Evolutionary conservation across 805 yeast genomes (phyloP).

Genomic region (Debaryomyces tyrocola): DNA sequence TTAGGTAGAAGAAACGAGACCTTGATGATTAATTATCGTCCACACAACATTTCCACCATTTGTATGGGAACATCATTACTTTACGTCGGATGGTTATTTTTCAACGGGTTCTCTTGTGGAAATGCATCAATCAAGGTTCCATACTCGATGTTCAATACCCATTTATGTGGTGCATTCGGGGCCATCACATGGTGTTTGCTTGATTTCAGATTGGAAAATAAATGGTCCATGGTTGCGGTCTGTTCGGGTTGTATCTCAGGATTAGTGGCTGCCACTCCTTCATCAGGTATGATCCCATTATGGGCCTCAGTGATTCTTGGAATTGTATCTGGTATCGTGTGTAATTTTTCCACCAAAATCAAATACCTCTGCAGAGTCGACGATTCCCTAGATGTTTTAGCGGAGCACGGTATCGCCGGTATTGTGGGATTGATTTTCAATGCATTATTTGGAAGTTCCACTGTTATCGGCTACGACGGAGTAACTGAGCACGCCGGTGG

Average conservation of each 20-base stretch:
- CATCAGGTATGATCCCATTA: slow-evolving; percentile 85
- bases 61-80: slow-evolving; percentile 83
- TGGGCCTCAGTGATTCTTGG: slow-evolving; percentile 92
- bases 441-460: slow-evolving; percentile 82
- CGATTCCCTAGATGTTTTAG: slow-evolving; percentile 91
- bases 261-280: slow-evolving; percentile 94
- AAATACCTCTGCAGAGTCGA: slow-evolving; percentile 81
- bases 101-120: slow-evolving; percentile 87
- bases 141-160: slow-evolving; percentile 90
- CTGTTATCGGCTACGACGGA: slow-evolving; percentile 90
- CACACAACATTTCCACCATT: slow-evolving; percentile 91
- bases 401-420: slow-evolving; percentile 99
- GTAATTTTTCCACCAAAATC: slow-evolving; percentile 88
- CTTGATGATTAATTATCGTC: slow-evolving; percentile 83
- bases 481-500: slow-evolving; percentile 85
- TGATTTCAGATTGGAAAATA: slow-evolving; percentile 83
- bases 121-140: slow-evolving; percentile 82
- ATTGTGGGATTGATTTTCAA: slow-evolving; percentile 86
- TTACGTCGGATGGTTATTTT: slow-evolving; percentile 96
- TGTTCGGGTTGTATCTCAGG: slow-evolving; percentile 97
- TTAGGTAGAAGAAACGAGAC: slow-evolving; percentile 76
- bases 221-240: slow-evolving; percentile 92
- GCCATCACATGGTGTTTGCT: slow-evolving; percentile 89
- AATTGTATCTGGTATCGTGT: slow-evolving; percentile 71
- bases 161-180: slow-evolving; percentile 84